Conservation (phyloP, 345 rosid species). For the Lepidium aucheri region DNA sequence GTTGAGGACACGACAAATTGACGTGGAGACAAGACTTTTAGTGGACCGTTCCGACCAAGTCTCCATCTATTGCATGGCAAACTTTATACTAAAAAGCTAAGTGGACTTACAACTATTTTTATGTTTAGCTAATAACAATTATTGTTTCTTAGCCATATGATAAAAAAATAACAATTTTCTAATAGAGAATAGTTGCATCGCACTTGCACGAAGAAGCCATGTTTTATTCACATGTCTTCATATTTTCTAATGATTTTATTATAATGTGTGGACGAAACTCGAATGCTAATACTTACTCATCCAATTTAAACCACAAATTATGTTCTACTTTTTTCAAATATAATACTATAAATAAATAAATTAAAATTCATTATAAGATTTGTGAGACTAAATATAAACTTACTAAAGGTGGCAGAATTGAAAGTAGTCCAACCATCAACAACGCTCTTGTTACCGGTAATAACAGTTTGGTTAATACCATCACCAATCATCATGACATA, state of each 20-base stretch:
- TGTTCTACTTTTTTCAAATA: neutral
- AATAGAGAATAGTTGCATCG: conserved; percentile 9
- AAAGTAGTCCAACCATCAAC: conserved; percentile 91
- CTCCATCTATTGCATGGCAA: conserved; percentile 22
- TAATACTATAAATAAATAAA: neutral
- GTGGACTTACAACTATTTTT: neutral
- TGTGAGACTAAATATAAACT: neutral
- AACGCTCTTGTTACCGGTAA: conserved; percentile 78
- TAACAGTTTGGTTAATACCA: conserved; percentile 73
- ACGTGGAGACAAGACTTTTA: conserved; percentile 19
- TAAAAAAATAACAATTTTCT: neutral
- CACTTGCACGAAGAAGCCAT: conserved; percentile 21
- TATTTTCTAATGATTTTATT: neutral
- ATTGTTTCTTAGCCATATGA: neutral
- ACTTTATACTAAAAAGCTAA: neutral
- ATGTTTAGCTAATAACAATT: neutral
- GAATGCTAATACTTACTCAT: neutral
- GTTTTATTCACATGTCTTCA: conserved; percentile 8
- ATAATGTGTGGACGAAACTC: conserved; percentile 1
- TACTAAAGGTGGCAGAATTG: conserved; percentile 75
- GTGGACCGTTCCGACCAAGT: conserved; percentile 23
- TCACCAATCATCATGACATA: conserved; percentile 89
- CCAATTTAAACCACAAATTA: neutral
- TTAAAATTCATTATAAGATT: too few relatives aligned
- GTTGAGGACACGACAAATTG: conserved; percentile 22